Percentiles rank a stretch among this genome's conserved stretches.
Evolutionary conservation across 2,329 filamentous ascomycete species (phyloP).

Genomic region (Pseudocercospora vitis): DNA sequence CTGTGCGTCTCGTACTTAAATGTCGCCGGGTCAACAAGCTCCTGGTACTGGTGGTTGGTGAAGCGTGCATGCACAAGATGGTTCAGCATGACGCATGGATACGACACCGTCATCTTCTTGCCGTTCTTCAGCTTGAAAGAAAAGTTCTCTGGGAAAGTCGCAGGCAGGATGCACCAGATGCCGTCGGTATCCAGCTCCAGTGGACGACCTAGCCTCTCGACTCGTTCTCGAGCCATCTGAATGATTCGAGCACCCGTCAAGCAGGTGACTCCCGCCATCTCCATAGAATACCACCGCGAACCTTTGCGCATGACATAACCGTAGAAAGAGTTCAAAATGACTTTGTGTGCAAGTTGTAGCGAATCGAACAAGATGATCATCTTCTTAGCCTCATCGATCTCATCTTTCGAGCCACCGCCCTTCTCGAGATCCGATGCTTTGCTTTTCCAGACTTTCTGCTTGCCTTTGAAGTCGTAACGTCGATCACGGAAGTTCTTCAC

Average conservation of each 20-base stretch:
- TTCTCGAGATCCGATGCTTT: slow-evolving; percentile 87
- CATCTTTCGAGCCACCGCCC: slow-evolving; percentile 69
- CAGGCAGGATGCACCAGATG: slow-evolving; percentile 99
- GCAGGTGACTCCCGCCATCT: slow-evolving; percentile 98
- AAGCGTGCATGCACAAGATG: slow-evolving; percentile 92
- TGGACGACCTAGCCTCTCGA: slow-evolving; percentile 88
- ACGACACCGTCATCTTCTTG: slow-evolving; percentile 95
- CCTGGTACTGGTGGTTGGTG: slow-evolving; percentile 97
- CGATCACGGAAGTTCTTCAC: slow-evolving; percentile 95
- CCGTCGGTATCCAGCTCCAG: slow-evolving; percentile 96
- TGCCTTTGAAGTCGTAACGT: slow-evolving; percentile 96
- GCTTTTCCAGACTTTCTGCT: slow-evolving; percentile 97
- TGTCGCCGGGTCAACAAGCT: slow-evolving; percentile 71
- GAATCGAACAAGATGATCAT: slow-evolving; percentile 98
- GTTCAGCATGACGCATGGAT: slow-evolving; percentile 98
- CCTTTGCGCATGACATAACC: slow-evolving; percentile 99
- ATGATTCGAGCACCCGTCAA: slow-evolving; percentile 95
- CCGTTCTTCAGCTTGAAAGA: slow-evolving; percentile 90
- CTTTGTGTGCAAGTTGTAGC: slow-evolving; percentile 93
- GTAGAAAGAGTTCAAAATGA: slow-evolving; percentile 98
- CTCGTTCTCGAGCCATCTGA: slow-evolving; percentile 88
- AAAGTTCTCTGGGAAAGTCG: slow-evolving; percentile 95
- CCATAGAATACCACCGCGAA: slow-evolving; percentile 97
- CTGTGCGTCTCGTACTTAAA: slow-evolving; percentile 96
- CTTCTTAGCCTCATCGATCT: slow-evolving; percentile 94